These are phyloP conservation scores for Cenchrus fungigraminus DNA, from an alignment of 176 grass and related monocot species.

Conservation along the genomic window DNA sequence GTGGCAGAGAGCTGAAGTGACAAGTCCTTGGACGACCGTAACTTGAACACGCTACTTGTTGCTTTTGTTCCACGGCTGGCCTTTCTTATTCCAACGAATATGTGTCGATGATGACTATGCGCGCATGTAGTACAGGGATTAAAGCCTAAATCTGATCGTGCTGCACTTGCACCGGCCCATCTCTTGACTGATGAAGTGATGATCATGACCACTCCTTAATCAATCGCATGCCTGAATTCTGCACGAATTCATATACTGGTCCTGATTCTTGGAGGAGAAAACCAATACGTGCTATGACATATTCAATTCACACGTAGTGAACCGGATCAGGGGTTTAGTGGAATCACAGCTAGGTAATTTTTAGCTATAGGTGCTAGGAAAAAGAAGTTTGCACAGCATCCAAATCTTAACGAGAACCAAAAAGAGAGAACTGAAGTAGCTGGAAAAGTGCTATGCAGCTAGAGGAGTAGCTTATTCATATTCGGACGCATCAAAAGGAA, in stretches of 20 bases:
- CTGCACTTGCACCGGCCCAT: background rate
- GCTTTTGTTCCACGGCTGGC: conserved; percentile 6
- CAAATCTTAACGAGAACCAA: conserved; percentile 45
- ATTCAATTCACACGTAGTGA: conserved; percentile 43
- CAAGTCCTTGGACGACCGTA: conserved; percentile 46
- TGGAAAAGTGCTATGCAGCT: background rate
- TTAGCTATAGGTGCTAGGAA: background rate
- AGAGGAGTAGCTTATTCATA: conserved; percentile 16
- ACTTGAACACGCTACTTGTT: conserved; percentile 48
- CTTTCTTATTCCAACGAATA: conserved; percentile 19
- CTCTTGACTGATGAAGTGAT: background rate
- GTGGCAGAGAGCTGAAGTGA: conserved; percentile 32
- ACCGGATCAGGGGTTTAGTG: conserved; percentile 27
- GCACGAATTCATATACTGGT: conserved; percentile 43
- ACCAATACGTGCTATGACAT: background rate
- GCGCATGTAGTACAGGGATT: background rate
- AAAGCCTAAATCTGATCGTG: conserved; percentile 21
- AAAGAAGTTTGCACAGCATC: conserved; percentile 9
- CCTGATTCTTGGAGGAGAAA: background rate
- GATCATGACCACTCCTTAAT: background rate
- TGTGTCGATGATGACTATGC: conserved; percentile 35
- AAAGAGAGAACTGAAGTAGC: conserved; percentile 20
- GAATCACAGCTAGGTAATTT: conserved; percentile 26
- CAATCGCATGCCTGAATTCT: background rate
- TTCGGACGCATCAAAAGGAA: background rate